Evolutionary conservation across 2,329 filamentous ascomycete species (phyloP).

Genomic region (Exophiala mesophila): DNA sequence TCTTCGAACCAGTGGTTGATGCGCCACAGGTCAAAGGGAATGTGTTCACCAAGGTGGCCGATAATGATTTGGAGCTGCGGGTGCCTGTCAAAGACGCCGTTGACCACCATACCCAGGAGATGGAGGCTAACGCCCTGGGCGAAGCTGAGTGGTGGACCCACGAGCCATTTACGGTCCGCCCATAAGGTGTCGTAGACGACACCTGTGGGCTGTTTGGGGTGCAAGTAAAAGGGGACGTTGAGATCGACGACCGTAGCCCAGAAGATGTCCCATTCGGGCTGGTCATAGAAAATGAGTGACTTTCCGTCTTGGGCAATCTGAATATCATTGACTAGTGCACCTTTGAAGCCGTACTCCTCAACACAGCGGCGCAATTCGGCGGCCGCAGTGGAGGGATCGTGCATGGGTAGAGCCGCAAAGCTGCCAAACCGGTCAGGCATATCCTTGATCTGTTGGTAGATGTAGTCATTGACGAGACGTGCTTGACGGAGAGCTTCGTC

Average conservation of each 20-base stretch:
- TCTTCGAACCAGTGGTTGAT: slow-evolving; percentile 33
- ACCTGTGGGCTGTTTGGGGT: slow-evolving; percentile 40
- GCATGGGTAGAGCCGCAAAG: slow-evolving; percentile 43
- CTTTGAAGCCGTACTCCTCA: slow-evolving; percentile 55
- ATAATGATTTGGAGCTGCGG: slow-evolving; percentile 28
- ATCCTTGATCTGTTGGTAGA: slow-evolving; percentile 24
- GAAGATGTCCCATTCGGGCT: slow-evolving; percentile 50
- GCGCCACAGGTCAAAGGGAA: slow-evolving; percentile 41
- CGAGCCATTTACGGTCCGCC: slow-evolving; percentile 24
- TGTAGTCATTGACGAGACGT: slow-evolving; percentile 29
- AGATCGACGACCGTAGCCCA: slow-evolving; percentile 18
- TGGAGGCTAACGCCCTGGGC: slow-evolving; percentile 28
- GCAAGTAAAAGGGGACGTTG: slow-evolving; percentile 23
- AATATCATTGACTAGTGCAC: slow-evolving; percentile 58
- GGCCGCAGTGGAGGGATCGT: slow-evolving; percentile 37
- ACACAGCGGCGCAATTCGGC: slow-evolving; percentile 45
- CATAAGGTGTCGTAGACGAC: slow-evolving; percentile 21
- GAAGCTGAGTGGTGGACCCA: slow-evolving; percentile 27
- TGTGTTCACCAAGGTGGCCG: slow-evolving; percentile 28
- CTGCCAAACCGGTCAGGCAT: slow-evolving; percentile 38
- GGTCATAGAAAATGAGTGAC: slow-evolving; percentile 60
- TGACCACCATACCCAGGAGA: slow-evolving; percentile 28
- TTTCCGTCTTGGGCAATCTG: slow-evolving; percentile 58
- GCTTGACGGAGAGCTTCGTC: slow-evolving; percentile 27
- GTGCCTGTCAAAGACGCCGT: slow-evolving; percentile 28